phyloP scores from a whole-genome alignment of 2,329 filamentous ascomycete genomes.

The Microdochium nivale region DNA sequence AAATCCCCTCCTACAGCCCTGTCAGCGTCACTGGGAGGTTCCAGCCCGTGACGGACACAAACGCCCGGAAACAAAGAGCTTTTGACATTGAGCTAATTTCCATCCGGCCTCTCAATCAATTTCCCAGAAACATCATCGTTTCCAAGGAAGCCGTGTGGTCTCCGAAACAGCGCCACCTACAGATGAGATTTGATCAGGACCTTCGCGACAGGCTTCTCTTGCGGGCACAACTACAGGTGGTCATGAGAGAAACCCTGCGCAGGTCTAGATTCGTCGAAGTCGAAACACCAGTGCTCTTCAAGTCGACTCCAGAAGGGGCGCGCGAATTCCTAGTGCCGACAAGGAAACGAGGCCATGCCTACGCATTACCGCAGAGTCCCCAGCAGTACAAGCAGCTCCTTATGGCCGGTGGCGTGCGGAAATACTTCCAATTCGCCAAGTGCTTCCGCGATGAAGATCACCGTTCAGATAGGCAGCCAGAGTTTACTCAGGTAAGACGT shows the following conservation, averaged over 20 bases:
- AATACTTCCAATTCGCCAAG: slow-evolving; percentile 86
- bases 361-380: slow-evolving; percentile 90
- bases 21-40: slow-evolving; percentile 37
- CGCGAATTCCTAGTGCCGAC: slow-evolving; percentile 92
- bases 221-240: slow-evolving; percentile 45
- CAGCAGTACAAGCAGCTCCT: slow-evolving; percentile 98
- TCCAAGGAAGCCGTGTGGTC: slow-evolving; percentile 67
- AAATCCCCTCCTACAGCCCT: slow-evolving; percentile 41
- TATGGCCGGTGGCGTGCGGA: slow-evolving; percentile 78
- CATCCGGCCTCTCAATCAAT: slow-evolving; percentile 62
- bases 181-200: slow-evolving; percentile 65
- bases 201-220: slow-evolving; percentile 63
- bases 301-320: slow-evolving; percentile 92
- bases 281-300: slow-evolving; percentile 92
- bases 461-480: slow-evolving; percentile 85
- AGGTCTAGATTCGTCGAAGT: slow-evolving; percentile 58
- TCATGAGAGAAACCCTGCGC: slow-evolving; percentile 27
- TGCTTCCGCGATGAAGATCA: slow-evolving; percentile 96
- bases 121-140: slow-evolving; percentile 69
- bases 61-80: not conserved
- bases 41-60: not conserved
- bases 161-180: slow-evolving; percentile 69
- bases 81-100: slow-evolving; percentile 54
- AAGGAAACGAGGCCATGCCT: slow-evolving; percentile 64
- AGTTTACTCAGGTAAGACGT: slow-evolving; percentile 74